These are phyloP conservation scores for Canna indica DNA, from an alignment of 176 grass and related monocot genomes.

Conservation along the genomic window DNA sequence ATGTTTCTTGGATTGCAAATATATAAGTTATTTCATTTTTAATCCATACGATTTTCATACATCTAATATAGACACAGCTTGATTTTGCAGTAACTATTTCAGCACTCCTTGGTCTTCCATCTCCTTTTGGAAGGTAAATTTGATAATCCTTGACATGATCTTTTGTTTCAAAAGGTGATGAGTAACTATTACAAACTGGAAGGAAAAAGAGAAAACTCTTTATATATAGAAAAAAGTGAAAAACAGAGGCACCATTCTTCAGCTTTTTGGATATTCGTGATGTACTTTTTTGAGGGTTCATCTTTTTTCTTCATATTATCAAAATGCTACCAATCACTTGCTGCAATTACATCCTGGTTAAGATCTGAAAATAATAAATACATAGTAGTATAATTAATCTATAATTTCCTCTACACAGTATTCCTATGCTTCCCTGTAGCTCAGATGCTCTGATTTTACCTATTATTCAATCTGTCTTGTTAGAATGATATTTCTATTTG, in stretches of 20 bases:
- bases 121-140: conserved; percentile 92
- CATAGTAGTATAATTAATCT: neutral
- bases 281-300: too few relatives aligned
- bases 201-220: neutral
- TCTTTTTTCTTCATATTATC: too few relatives aligned
- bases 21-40: neutral
- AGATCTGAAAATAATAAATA: too few relatives aligned
- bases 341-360: too few relatives aligned
- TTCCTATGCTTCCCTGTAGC: neutral
- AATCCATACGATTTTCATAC: neutral
- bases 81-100: conserved; percentile 90
- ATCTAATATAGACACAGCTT: conserved; percentile 50
- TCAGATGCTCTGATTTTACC: neutral
- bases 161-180: neutral
- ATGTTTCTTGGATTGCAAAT: conserved; percentile 16
- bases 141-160: neutral
- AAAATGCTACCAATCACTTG: too few relatives aligned
- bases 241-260: neutral
- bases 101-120: conserved; percentile 90
- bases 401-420: neutral
- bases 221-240: neutral
- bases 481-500: conserved; percentile 22
- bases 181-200: neutral
- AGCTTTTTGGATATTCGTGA: neutral
- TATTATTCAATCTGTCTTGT: neutral